These are phyloP conservation scores for Protea cynaroides DNA, from an alignment of 164 flowering plant species.

Conservation along the genomic window DNA sequence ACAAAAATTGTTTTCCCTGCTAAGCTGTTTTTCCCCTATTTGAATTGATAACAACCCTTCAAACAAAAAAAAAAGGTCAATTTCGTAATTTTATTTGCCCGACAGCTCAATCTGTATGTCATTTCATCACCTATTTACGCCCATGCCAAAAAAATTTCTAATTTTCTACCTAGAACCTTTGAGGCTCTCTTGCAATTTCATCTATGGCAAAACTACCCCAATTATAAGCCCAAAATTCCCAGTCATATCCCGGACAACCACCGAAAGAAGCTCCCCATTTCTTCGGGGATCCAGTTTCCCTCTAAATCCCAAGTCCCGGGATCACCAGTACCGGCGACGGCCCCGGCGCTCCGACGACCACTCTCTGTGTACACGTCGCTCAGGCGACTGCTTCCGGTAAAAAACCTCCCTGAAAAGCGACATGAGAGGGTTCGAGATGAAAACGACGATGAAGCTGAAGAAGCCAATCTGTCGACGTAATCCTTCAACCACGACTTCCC, in stretches of 20 bases:
- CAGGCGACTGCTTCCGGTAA: conserved; percentile 59
- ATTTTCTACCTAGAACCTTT: too few relatives aligned
- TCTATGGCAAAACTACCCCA: not conserved
- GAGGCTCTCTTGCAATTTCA: too few relatives aligned
- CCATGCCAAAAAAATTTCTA: too few relatives aligned
- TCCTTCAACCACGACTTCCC: conserved; percentile 41
- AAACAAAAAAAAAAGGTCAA: too few relatives aligned
- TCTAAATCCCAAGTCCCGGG: conserved; percentile 46
- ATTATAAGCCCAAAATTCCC: not conserved
- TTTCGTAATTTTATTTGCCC: too few relatives aligned
- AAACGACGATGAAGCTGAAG: conserved; percentile 39
- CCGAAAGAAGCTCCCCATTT: conserved; percentile 53
- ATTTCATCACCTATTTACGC: too few relatives aligned
- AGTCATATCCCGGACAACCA: conserved; percentile 65
- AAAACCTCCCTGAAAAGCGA: conserved; percentile 65
- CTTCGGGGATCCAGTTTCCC: conserved; percentile 46
- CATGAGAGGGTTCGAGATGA: conserved; percentile 53
- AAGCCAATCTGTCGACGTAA: conserved; percentile 32
- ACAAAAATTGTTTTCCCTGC: too few relatives aligned
- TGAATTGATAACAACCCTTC: too few relatives aligned
- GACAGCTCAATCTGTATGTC: too few relatives aligned
- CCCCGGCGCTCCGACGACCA: conserved; percentile 42
- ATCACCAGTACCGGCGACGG: conserved; percentile 12
- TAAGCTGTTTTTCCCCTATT: too few relatives aligned
- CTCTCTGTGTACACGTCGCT: conserved; percentile 23